Evolutionary conservation across 805 yeast genomes (phyloP).

Genomic region (Candida sakaeoensis): DNA sequence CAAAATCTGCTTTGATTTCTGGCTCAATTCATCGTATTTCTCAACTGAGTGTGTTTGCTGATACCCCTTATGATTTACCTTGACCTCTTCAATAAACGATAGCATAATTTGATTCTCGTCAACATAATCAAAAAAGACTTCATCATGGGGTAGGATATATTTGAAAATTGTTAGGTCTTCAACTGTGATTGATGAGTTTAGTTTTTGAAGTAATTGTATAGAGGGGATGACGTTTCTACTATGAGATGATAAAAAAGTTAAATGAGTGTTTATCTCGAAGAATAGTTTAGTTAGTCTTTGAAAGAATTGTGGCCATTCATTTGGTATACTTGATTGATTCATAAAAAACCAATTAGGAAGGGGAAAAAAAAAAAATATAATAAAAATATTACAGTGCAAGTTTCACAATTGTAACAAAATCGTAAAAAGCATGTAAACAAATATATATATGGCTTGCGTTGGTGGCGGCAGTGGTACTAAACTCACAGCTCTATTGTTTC

Average conservation of each 20-base stretch:
- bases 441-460: too few species aligned
- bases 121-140: slow-evolving; percentile 62
- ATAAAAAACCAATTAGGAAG: background rate
- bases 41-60: slow-evolving; percentile 24
- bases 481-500: too few species aligned
- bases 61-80: slow-evolving; percentile 35
- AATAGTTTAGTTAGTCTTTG: slow-evolving; percentile 18
- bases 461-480: too few species aligned
- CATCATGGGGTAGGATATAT: slow-evolving; percentile 62
- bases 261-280: slow-evolving; percentile 32
- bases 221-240: slow-evolving; percentile 32
- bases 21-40: slow-evolving; percentile 49
- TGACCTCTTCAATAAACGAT: slow-evolving; percentile 42
- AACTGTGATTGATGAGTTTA: slow-evolving; percentile 28
- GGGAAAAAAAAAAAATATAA: background rate
- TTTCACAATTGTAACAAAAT: background rate
- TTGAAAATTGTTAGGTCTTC: slow-evolving; percentile 64
- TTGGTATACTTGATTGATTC: slow-evolving; percentile 3
- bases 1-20: slow-evolving; percentile 37
- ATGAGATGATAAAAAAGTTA: slow-evolving; percentile 37
- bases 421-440: too few species aligned
- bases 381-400: background rate
- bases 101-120: slow-evolving; percentile 66
- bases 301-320: slow-evolving; percentile 13
- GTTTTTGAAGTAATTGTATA: slow-evolving; percentile 26